Base-by-base conservation (phyloP, 2,329 filamentous ascomycete genomes). In the Endoconidiophora polonica region DNA sequence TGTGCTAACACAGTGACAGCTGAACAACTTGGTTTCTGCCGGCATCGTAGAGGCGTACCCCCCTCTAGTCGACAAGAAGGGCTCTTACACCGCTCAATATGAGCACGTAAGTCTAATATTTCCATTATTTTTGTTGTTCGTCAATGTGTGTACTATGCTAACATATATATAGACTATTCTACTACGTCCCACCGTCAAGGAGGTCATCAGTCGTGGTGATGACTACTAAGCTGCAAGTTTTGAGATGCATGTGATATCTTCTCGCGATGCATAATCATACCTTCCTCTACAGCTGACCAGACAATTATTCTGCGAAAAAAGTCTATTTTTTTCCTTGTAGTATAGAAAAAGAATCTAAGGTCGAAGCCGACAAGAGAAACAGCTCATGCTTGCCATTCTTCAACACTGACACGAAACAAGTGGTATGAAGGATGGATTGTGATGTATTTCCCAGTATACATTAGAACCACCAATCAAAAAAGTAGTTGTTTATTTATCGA, bases 1-100 rank as follows among this genome's bases (percentile, higher is more conserved):
- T 44, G 22, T 3, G 20, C 26, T 18, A 38, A 39, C 52, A 55
- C 4, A 14, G 3, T 22, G 9, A 45, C 56, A 84, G 78, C 68
- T 93, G 64, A 91, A 88, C 65, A 86, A 81, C 59, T 71, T 94
- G 36, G 83, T 93, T 39, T 70, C 74, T 22, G 77, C 71, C 44
- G 85, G 84, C 44, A 83, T 93, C 57, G 84, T 93, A 10, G 83
- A 93, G 65, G 76, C 81, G 22, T 93, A 93, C 59, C 83, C 85
- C 3, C 86, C 86, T 10, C 68, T 93, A 54, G 79, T 83, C 54
- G 86, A 94, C 65, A 77, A 84, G 64, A 90, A 88, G 71, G 86
- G 86, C 40, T 88, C 83, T 14, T 91, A 90, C 63, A 87, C 85
- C 6, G 86, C 86, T 52, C 86, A 94, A 63, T 90, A 76, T 60